Evolutionary conservation across 768 basidiomycete species (phyloP).

Genomic region (Phallus indusiatus): DNA sequence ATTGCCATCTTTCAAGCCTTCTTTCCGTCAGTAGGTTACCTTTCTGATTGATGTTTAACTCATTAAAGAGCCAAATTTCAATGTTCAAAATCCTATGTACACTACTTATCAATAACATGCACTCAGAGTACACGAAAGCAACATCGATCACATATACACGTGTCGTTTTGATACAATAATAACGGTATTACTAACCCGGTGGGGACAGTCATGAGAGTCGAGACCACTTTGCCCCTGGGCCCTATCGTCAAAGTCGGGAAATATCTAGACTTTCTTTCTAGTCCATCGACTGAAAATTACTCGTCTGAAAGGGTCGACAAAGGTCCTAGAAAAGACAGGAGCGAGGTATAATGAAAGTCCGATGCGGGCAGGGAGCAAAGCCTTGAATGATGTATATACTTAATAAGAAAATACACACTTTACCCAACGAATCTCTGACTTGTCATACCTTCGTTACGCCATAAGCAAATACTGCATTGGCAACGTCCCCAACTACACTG

Average conservation of each 20-base stretch:
- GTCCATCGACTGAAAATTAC: conserved; percentile 13
- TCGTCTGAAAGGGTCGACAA: conserved; percentile 54
- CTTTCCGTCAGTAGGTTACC: too few species aligned
- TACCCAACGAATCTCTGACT: not conserved
- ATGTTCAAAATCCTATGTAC: too few species aligned
- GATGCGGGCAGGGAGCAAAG: conserved; percentile 62
- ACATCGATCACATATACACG: too few species aligned
- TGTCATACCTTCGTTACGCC: conserved; percentile 59
- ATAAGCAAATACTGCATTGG: conserved; percentile 79
- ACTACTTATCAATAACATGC: too few species aligned
- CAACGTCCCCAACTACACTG: conserved; percentile 61
- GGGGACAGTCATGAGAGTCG: too few species aligned
- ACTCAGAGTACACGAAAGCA: too few species aligned
- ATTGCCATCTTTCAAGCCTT: too few species aligned
- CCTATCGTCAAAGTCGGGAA: not conserved
- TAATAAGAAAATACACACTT: not conserved
- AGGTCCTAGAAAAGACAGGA: conserved; percentile 57
- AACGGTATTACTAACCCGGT: too few species aligned
- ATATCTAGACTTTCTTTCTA: not conserved
- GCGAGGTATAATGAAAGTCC: conserved; percentile 63
- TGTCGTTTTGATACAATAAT: too few species aligned
- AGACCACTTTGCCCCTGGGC: too few species aligned
- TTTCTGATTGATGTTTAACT: too few species aligned
- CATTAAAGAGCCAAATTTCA: too few species aligned
- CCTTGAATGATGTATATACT: conserved; percentile 31